Evolutionary conservation across 306 rosid genomes (phyloP), one percentile per base, ranked within the genome.

Genomic region (Calophaca sinica): DNA sequence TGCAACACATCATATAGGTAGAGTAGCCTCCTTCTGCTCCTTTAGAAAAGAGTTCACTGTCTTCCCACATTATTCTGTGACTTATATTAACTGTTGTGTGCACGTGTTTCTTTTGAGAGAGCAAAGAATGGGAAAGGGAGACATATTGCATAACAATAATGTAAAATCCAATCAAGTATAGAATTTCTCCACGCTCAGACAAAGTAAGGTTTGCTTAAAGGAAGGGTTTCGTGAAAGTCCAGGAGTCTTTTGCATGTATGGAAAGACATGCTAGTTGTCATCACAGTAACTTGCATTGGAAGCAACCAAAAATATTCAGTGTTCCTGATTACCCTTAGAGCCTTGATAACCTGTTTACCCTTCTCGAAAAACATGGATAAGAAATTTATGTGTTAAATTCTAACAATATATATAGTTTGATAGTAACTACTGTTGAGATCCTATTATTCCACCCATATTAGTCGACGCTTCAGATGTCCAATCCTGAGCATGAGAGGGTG

Each of bases 211-310:
- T 79, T 42, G 20, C 74, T 8, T 54, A 33, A 72, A 62, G 9
- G 59, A 53, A 32, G 32, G 62, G 26, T 35, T 48, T 44, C 32
- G 6, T 67, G 68, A 76, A 3, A 54, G 9, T 67, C 2, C 41
- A 33, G 68, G 68, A 44, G 36, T 49, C 72, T 70, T 46, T 32
- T 46, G 28, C 67, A 64, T 33, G 58, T 60, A 74, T 49, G 62
- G 20, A 74, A 50, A 48, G 62, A 38, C 15, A 48, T 74, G 61
- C 62, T 64, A 74, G 31, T 64, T 62, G 35, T 52, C 49, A 68
- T 58, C 11, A 15, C 35, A 58, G 52, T 46, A 48, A 68, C 8
- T 46, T 48, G 61, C 14, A 68, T 9, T 9, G 57, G 62, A 68
- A 46, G 54, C 52, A 32, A 58, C 31, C 44, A 58, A 58, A 77